Evolutionary conservation across 164 flowering plant species (phyloP).

Genomic region (Santalum album): DNA sequence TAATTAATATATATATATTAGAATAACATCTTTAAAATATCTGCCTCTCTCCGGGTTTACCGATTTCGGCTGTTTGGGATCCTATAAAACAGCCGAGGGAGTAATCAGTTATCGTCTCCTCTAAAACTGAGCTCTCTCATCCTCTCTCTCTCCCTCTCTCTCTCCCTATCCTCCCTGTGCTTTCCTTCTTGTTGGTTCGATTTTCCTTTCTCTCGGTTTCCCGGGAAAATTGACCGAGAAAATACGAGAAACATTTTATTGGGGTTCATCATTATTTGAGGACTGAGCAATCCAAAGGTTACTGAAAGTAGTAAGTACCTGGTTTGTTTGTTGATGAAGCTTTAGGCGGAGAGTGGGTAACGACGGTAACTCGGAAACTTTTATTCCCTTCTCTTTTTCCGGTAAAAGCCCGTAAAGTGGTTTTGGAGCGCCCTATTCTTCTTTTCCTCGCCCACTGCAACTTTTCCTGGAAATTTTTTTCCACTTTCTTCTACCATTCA

Average conservation of each 20-base stretch:
- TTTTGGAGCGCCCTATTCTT: background rate
- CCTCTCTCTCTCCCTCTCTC: conserved; percentile 4
- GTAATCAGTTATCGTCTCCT: too few relatives aligned
- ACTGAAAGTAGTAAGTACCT: background rate
- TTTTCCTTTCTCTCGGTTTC: background rate
- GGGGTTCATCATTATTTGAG: background rate
- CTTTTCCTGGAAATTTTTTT: conserved; percentile 2
- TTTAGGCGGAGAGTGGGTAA: background rate
- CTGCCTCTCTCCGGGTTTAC: conserved; percentile 7
- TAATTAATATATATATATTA: too few relatives aligned
- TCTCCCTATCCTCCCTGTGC: conserved; percentile 1
- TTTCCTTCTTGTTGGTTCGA: conserved; percentile 3
- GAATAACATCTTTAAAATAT: too few relatives aligned
- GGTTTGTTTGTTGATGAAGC: background rate
- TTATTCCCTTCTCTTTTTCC: conserved; percentile 13
- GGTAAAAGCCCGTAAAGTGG: conserved; percentile 1
- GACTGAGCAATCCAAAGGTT: background rate
- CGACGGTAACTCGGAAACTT: background rate
- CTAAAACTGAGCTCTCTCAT: background rate
- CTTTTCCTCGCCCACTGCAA: conserved; percentile 5
- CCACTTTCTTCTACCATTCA: background rate
- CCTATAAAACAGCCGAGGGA: conserved; percentile 34
- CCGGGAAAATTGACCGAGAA: background rate
- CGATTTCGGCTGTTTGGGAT: conserved; percentile 17
- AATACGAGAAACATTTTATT: background rate